These are phyloP conservation scores for Margaritispora aquatica DNA, from an alignment of 495 filamentous ascomycete species.

Conservation along the genomic window DNA sequence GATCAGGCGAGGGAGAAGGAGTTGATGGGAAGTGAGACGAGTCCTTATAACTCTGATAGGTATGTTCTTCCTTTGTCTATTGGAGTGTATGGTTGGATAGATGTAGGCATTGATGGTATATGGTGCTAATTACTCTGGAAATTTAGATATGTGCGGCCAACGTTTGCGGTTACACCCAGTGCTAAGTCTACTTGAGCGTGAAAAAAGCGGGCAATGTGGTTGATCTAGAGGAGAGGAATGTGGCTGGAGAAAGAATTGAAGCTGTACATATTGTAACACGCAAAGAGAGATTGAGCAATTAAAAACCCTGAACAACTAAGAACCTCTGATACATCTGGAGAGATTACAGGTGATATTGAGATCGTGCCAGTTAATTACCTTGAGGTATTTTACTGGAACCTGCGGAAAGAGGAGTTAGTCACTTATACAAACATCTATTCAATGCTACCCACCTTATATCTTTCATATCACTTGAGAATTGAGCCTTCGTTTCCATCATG, in stretches of 20 bases:
- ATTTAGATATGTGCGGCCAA: constrained; percentile 63
- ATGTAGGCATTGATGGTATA: not conserved
- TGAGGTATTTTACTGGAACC: too few relatives aligned
- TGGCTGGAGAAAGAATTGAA: not conserved
- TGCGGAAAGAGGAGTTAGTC: too few relatives aligned
- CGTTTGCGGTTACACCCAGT: constrained; percentile 55
- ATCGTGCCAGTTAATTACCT: too few relatives aligned
- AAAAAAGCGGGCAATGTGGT: not conserved
- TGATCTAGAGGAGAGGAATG: too few relatives aligned
- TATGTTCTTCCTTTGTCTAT: constrained; percentile 39
- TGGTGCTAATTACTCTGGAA: constrained; percentile 4
- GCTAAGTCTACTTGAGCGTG: constrained; percentile 21
- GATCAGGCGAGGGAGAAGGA: constrained; percentile 86
- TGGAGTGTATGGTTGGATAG: too few relatives aligned
- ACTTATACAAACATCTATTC: not conserved
- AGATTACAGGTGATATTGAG: too few relatives aligned
- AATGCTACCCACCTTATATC: not conserved
- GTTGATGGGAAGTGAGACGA: constrained; percentile 70
- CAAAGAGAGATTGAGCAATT: not conserved
- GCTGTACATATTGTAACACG: constrained; percentile 9
- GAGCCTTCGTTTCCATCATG: too few relatives aligned
- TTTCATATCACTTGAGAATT: not conserved
- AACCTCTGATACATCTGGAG: not conserved
- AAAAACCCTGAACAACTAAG: not conserved
- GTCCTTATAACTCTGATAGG: constrained; percentile 83